phyloP scores from a whole-genome alignment of 2,329 filamentous ascomycete genomes.

The Shiraia sp. region DNA sequence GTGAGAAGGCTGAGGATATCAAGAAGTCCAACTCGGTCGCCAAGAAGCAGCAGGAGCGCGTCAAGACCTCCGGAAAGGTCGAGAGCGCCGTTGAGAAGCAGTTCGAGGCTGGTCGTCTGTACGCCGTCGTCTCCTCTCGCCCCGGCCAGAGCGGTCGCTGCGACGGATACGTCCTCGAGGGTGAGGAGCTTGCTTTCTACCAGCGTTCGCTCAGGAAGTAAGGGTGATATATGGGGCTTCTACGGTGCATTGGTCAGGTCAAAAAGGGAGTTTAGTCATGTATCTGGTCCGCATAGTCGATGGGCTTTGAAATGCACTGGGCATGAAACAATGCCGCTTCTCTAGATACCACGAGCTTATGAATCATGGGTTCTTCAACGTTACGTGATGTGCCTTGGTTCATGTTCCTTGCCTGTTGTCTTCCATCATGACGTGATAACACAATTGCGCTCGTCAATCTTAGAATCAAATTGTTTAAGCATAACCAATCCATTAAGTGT shows the following conservation, averaged over 20 bases:
- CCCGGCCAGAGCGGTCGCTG: constrained; percentile 96
- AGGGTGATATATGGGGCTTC: constrained; percentile 46
- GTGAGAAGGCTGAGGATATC: constrained; percentile 74
- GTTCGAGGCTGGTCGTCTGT: constrained; percentile 98
- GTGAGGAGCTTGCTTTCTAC: constrained; percentile 99
- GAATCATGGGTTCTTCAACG: constrained; percentile 40
- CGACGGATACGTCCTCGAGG: constrained; percentile 98
- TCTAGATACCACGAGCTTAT: constrained; percentile 47
- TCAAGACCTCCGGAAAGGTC: constrained; percentile 85
- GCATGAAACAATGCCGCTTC: constrained; percentile 40
- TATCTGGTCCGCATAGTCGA: constrained; percentile 47
- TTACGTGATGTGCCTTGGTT: constrained; percentile 24
- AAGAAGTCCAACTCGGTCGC: constrained; percentile 97
- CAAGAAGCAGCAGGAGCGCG: constrained; percentile 94
- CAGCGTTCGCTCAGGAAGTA: constrained; percentile 99
- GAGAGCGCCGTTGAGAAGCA: constrained; percentile 92
- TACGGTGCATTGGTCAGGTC: constrained; percentile 47
- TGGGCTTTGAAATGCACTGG: constrained; percentile 42
- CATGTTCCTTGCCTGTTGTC: not conserved
- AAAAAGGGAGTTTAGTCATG: constrained; percentile 48
- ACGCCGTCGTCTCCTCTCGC: constrained; percentile 87
- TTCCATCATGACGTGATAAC: not conserved
- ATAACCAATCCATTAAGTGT: no score
- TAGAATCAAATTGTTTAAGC: no score
- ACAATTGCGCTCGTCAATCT: no score